Evolutionary conservation across 2,329 filamentous ascomycete genomes (phyloP).

Genomic region (Alternaria arbusti): DNA sequence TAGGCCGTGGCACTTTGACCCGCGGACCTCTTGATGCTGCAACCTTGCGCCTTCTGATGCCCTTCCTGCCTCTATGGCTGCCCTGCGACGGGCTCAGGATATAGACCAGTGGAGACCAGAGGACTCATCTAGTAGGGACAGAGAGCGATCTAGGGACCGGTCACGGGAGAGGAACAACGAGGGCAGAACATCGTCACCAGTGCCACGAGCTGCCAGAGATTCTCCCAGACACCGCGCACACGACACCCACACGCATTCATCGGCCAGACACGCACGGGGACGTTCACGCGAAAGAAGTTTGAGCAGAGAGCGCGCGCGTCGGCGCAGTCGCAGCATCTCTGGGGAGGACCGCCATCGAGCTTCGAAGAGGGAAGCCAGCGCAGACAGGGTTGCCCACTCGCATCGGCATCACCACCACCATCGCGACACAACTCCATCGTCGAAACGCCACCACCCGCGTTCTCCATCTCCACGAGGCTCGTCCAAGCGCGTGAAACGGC

Average conservation of each 20-base stretch:
- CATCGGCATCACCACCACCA: conserved; percentile 42
- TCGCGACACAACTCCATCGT: conserved; percentile 46
- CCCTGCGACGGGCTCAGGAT: conserved; percentile 50
- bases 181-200: conserved; percentile 44
- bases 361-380: conserved; percentile 45
- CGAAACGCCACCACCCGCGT: conserved; percentile 48
- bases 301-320: conserved; percentile 42
- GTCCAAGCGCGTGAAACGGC: conserved; percentile 42
- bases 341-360: conserved; percentile 46
- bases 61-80: conserved; percentile 52
- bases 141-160: conserved; percentile 35
- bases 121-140: conserved; percentile 44
- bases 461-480: conserved; percentile 45
- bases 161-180: conserved; percentile 34
- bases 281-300: conserved; percentile 43
- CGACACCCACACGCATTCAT: conserved; percentile 35
- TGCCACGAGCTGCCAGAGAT: conserved; percentile 46
- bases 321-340: conserved; percentile 40
- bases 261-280: conserved; percentile 32
- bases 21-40: conserved; percentile 45
- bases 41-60: conserved; percentile 45
- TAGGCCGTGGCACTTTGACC: conserved; percentile 47
- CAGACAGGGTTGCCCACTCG: conserved; percentile 44
- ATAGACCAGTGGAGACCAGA: conserved; percentile 54
- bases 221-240: conserved; percentile 37